Percentiles rank a stretch among this genome's conserved stretches.
Conservation (phyloP, 768 basidiomycete species). For the Russula abietina region DNA sequence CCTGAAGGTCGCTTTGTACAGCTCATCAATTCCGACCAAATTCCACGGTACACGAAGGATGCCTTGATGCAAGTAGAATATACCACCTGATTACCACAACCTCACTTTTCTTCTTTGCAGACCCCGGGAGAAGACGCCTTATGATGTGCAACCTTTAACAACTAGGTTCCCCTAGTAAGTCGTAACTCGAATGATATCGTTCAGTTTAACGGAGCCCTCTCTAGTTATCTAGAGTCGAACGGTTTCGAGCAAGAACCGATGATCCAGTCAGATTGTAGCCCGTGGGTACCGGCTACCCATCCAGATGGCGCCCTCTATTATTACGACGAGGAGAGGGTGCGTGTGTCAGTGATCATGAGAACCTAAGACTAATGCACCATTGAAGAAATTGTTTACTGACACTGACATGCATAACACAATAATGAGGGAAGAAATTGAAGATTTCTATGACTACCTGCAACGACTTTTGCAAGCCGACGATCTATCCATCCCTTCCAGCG, state of each 20-base stretch:
- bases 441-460: slow-evolving; percentile 30
- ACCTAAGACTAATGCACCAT: neutral
- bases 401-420: slow-evolving; percentile 42
- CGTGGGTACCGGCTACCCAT: slow-evolving; percentile 46
- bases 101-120: neutral
- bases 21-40: slow-evolving; percentile 12
- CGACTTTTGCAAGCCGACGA: slow-evolving; percentile 18
- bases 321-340: slow-evolving; percentile 41
- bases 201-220: neutral
- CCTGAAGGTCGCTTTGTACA: neutral
- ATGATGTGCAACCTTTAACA: neutral
- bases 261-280: neutral
- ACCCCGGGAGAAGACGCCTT: neutral
- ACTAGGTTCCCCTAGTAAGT: slow-evolving; percentile 7
- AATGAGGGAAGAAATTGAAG: slow-evolving; percentile 33
- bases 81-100: neutral
- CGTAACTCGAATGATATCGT: neutral
- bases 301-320: slow-evolving; percentile 62
- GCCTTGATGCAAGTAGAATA: neutral
- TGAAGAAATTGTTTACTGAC: slow-evolving; percentile 50
- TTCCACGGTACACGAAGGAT: slow-evolving; percentile 10
- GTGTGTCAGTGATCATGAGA: neutral
- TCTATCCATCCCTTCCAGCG: slow-evolving; percentile 30
- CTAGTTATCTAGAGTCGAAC: neutral
- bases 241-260: neutral